Base-by-base conservation (phyloP, 2,329 filamentous ascomycete genomes). In the Aspergillus uvarum region DNA sequence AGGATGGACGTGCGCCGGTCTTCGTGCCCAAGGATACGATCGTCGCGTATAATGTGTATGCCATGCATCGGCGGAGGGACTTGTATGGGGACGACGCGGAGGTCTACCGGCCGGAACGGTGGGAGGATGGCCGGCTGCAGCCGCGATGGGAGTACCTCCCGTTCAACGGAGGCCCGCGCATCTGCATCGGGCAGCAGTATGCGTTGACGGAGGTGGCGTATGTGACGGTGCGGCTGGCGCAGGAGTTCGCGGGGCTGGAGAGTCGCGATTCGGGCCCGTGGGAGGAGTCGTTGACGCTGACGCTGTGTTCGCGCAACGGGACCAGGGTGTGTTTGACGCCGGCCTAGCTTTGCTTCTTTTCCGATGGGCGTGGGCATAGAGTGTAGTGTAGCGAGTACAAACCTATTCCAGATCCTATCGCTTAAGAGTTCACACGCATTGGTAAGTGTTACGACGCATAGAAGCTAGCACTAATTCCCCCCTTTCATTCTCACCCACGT, bases 131-230 rank as follows among this genome's bases (percentile, higher is more conserved):
- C 21, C 62, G 54, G 16, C 59, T 69, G 48, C 60, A 61, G 22
- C 64, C 65, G 11, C 59, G 66, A 0, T 80, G 79, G 76, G 73
- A 75, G 14, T 74, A 67, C 59, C 65, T 69, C 22, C 71, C 67
- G n/a, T 76, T 71, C 59, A 68, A 71, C 38, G 70, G 65, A 16
- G 70, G 70, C 0, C 70, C 70, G 2, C 64, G 70, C 1, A 67
- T 67, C 31, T 73, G 70, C 32, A 63, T 71, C 5, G 70, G 68
- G 4, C 68, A 69, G 44, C 54, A 44, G 8, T 60, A 56, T 54
- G 59, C 58, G 5, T 47, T 60, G 47, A 60, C 54, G 1, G 59
- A 58, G n/a, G 61, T 47, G 1, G 29, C 38, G 5, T 63, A 60
- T 26, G 48, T 56, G 21, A 32, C 51, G 31, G 50, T 61, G 3